A percentile compares a stretch with the other conserved stretches of the same genome.
Evolutionary conservation across 768 basidiomycete genomes (phyloP).

Genomic region (Naganishia vishniacii): DNA sequence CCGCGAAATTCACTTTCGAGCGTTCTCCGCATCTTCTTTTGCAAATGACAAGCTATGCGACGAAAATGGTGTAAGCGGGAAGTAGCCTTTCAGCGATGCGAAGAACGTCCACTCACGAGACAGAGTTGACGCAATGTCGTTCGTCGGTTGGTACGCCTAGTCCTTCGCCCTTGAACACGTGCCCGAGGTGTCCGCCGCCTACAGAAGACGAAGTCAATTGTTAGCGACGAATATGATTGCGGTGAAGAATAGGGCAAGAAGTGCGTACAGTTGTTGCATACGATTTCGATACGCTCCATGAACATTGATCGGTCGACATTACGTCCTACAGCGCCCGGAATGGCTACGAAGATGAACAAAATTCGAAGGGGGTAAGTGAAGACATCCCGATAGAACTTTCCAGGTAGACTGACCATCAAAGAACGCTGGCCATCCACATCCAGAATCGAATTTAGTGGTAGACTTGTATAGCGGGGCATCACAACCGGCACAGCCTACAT

Average conservation of each 20-base stretch:
- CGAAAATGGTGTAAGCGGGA: neutral
- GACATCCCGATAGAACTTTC: conserved; percentile 17
- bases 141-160: conserved; percentile 59
- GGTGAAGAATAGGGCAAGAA: too few species aligned
- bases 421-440: conserved; percentile 98
- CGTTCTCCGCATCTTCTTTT: conserved; percentile 14
- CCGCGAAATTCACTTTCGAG: conserved; percentile 3
- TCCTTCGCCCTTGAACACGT: conserved; percentile 63
- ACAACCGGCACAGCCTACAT: conserved; percentile 65
- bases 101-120: conserved; percentile 17
- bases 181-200: conserved; percentile 79
- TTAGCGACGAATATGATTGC: neutral
- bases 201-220: neutral
- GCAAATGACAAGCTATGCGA: conserved; percentile 4
- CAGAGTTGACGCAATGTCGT: conserved; percentile 56
- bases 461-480: conserved; percentile 79
- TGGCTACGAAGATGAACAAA: conserved; percentile 56
- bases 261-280: conserved; percentile 66
- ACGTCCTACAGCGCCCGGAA: conserved; percentile 74
- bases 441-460: conserved; percentile 82
- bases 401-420: conserved; percentile 64
- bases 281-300: conserved; percentile 73
- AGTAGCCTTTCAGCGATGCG: neutral
- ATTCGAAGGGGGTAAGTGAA: neutral
- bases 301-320: conserved; percentile 67